These are phyloP conservation scores for Sisymbrium irio DNA, from an alignment of 345 rosid species.

Conservation along the genomic window DNA sequence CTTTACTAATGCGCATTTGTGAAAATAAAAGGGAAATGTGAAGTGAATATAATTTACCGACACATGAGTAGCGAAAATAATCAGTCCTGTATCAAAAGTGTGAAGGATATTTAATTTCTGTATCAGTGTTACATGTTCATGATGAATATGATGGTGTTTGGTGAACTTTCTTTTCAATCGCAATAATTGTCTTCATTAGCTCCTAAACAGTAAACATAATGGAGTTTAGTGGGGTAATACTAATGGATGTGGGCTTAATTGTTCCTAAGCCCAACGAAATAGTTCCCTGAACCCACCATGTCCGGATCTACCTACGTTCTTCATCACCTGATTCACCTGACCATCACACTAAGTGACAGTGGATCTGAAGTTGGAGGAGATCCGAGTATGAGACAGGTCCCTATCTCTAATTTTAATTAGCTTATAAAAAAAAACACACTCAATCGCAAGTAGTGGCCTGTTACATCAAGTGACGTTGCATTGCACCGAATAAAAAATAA, in stretches of 20 bases:
- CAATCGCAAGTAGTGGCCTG: neutral
- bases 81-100: neutral
- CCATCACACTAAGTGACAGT: neutral
- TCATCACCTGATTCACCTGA: neutral
- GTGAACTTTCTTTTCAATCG: too few relatives aligned
- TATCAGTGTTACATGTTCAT: too few relatives aligned
- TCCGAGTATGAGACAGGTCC: neutral
- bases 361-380: conserved; percentile 4
- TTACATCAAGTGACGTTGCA: conserved; percentile 11
- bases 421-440: neutral
- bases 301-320: neutral
- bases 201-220: too few relatives aligned
- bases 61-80: neutral
- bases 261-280: neutral
- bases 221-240: too few relatives aligned
- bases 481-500: neutral
- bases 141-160: too few relatives aligned
- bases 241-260: neutral
- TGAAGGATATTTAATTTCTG: too few relatives aligned
- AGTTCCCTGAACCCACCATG: neutral
- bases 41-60: neutral
- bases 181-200: too few relatives aligned
- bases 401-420: neutral
- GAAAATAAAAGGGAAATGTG: neutral
- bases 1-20: neutral